Evolutionary conservation across 2,329 filamentous ascomycete species (phyloP).

Genomic region (Colletotrichum higginsianum): DNA sequence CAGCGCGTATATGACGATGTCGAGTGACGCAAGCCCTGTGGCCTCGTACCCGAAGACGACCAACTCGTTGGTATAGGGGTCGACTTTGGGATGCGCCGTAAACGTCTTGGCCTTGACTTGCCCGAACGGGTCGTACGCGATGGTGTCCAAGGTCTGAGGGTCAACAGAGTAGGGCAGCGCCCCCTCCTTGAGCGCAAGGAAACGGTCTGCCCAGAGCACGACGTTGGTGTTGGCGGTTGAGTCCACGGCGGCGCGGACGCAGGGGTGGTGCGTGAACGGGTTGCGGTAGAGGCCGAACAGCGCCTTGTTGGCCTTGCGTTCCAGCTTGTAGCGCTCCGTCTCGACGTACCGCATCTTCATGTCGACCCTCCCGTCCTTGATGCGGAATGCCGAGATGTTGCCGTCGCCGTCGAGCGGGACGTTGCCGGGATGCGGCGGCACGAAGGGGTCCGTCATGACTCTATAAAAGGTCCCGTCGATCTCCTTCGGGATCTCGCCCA

Average conservation of each 20-base stretch:
- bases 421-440: slow-evolving; percentile 52
- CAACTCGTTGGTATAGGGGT: slow-evolving; percentile 57
- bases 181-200: slow-evolving; percentile 65
- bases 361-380: slow-evolving; percentile 51
- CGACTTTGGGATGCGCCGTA: slow-evolving; percentile 60
- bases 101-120: slow-evolving; percentile 55
- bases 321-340: slow-evolving; percentile 57
- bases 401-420: slow-evolving; percentile 59
- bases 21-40: slow-evolving; percentile 53
- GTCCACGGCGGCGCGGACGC: slow-evolving; percentile 51
- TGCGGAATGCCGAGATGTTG: slow-evolving; percentile 54
- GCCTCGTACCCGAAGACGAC: slow-evolving; percentile 59
- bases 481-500: slow-evolving; percentile 44
- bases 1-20: slow-evolving; percentile 53
- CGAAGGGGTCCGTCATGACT: slow-evolving; percentile 60
- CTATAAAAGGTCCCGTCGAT: slow-evolving; percentile 47
- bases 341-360: slow-evolving; percentile 56
- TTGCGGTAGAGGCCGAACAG: slow-evolving; percentile 58
- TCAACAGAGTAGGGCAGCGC: slow-evolving; percentile 59
- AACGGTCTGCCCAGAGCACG: slow-evolving; percentile 61
- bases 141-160: slow-evolving; percentile 57
- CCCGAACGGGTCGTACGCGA: slow-evolving; percentile 54
- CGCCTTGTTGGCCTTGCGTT: slow-evolving; percentile 53
- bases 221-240: slow-evolving; percentile 67
- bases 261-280: slow-evolving; percentile 54